Evolutionary conservation across 2,329 filamentous ascomycete species (phyloP).

Genomic region (Aspergillus costaricaensis): DNA sequence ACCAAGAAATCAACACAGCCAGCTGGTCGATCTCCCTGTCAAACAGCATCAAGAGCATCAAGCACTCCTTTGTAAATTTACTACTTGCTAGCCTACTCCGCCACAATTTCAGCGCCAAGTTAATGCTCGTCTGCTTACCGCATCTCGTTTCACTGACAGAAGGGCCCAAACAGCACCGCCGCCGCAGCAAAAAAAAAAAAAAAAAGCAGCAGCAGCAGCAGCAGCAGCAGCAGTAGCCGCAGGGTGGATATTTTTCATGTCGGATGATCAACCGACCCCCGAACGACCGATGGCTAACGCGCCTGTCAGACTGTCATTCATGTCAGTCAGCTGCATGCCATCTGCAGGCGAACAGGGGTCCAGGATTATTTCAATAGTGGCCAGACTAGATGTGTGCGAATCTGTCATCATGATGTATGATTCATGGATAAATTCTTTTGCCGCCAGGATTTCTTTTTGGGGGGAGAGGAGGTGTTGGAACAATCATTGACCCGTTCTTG

Average conservation of each 20-base stretch:
- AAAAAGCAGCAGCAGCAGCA: too few relatives aligned
- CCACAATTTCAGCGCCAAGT: too few relatives aligned
- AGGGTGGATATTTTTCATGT: background rate
- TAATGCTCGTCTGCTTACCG: too few relatives aligned
- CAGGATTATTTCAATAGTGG: background rate
- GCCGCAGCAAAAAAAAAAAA: too few relatives aligned
- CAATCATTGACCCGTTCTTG: too few relatives aligned
- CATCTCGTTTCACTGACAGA: background rate
- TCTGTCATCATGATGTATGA: background rate
- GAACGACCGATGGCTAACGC: background rate
- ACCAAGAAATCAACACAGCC: background rate
- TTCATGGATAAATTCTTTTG: background rate
- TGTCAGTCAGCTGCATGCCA: slow-evolving; percentile 7
- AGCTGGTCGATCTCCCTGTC: background rate
- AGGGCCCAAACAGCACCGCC: background rate
- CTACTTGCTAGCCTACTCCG: too few relatives aligned
- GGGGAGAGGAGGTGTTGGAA: too few relatives aligned
- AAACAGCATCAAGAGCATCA: too few relatives aligned
- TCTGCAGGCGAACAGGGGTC: background rate
- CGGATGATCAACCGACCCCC: background rate
- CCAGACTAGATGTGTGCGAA: background rate
- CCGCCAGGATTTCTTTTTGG: background rate
- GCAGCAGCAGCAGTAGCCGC: background rate
- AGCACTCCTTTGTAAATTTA: too few relatives aligned
- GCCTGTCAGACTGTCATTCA: slow-evolving; percentile 6